Evolutionary conservation across 2,329 filamentous ascomycete species (phyloP).

Genomic region (Dothideomycetes sp.): DNA sequence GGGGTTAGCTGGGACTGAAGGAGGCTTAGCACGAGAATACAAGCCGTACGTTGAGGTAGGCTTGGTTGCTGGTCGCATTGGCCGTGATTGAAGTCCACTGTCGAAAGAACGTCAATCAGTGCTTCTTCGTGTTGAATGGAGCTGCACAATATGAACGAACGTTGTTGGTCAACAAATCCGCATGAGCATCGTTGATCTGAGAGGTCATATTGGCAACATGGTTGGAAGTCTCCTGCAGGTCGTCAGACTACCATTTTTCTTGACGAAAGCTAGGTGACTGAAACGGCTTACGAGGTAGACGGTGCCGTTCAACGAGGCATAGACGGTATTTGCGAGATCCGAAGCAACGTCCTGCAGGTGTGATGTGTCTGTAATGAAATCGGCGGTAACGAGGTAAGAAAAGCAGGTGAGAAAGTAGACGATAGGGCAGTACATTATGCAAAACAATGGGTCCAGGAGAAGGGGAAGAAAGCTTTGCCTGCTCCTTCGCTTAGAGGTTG

Average conservation of each 20-base stretch:
- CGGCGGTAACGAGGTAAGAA: slow-evolving; percentile 1
- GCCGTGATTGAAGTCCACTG: neutral
- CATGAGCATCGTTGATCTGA: slow-evolving; percentile 1
- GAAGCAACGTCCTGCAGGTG: slow-evolving; percentile 4
- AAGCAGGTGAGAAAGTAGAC: neutral
- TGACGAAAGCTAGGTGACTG: neutral
- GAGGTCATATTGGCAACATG: neutral
- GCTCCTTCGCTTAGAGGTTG: too few relatives aligned
- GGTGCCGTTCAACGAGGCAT: slow-evolving; percentile 10
- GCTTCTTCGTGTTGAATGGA: slow-evolving; percentile 1
- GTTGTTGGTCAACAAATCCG: neutral
- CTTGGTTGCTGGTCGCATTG: slow-evolving; percentile 1
- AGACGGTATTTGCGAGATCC: neutral
- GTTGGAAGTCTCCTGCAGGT: slow-evolving; percentile 8
- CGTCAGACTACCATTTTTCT: neutral
- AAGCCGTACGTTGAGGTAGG: slow-evolving; percentile 14
- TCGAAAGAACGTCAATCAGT: neutral
- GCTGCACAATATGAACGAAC: neutral
- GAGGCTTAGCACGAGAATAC: neutral
- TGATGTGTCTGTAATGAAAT: slow-evolving; percentile 4
- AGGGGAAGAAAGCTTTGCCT: too few relatives aligned
- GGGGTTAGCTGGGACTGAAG: slow-evolving; percentile 13
- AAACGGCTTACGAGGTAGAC: slow-evolving; percentile 4
- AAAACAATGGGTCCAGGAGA: too few relatives aligned
- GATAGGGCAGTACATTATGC: neutral